A percentile compares a stretch with the other conserved stretches of the same genome.
These are phyloP conservation scores for Paramarasmius palmivorus DNA, from an alignment of 1,284 basidiomycete species.

Conservation along the genomic window DNA sequence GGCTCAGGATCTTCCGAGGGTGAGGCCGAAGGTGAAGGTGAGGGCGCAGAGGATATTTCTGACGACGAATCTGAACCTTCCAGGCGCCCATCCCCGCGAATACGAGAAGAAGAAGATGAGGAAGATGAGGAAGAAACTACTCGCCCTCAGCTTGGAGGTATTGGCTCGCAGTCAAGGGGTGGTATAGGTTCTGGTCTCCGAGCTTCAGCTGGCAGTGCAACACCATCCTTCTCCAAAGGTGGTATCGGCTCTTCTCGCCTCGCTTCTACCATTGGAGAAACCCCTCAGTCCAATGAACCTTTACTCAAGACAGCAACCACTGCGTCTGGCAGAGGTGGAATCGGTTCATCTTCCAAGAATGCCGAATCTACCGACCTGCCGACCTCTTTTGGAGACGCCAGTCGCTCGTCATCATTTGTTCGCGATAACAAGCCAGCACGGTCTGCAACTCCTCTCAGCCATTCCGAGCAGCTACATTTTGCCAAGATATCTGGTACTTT, in stretches of 20 bases:
- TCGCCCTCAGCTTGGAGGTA: conserved; percentile 48
- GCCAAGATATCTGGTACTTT: conserved; percentile 73
- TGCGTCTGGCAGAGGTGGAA: conserved; percentile 35
- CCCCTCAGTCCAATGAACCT: conserved; percentile 10
- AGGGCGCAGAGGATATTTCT: conserved; percentile 35
- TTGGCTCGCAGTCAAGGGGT: conserved; percentile 39
- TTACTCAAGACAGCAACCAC: background rate
- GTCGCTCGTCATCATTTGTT: conserved; percentile 51
- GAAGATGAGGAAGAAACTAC: conserved; percentile 23
- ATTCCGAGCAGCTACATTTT: conserved; percentile 77
- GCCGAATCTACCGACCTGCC: conserved; percentile 23
- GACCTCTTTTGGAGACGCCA: conserved; percentile 19
- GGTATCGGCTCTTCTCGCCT: conserved; percentile 34
- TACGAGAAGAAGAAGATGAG: conserved; percentile 51
- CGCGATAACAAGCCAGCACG: conserved; percentile 49
- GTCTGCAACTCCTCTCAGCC: conserved; percentile 54
- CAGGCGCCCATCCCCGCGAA: conserved; percentile 52
- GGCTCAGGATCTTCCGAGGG: conserved; percentile 32
- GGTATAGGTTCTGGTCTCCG: conserved; percentile 16
- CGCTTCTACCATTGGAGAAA: conserved; percentile 13
- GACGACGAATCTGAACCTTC: conserved; percentile 44
- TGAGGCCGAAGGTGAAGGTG: conserved; percentile 39
- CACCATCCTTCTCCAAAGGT: conserved; percentile 26
- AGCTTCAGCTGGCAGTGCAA: conserved; percentile 8
- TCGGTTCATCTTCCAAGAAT: conserved; percentile 36